Evolutionary conservation across 1,284 basidiomycete species (phyloP).

Genomic region (Cryptococcus hybrid): DNA sequence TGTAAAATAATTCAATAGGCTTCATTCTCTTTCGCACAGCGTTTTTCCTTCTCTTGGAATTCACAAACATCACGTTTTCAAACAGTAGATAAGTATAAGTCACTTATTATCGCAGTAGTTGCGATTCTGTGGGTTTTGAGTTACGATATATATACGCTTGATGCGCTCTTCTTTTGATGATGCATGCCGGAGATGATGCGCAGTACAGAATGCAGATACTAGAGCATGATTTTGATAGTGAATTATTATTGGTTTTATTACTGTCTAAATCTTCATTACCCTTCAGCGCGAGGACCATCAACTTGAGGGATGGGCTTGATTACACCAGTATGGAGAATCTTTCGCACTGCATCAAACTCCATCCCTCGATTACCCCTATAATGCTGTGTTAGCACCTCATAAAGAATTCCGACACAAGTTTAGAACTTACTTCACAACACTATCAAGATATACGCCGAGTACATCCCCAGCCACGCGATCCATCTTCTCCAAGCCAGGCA

Average conservation of each 20-base stretch:
- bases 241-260: no score
- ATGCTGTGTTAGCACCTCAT: not conserved
- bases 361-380: constrained; percentile 29
- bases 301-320: constrained; percentile 38
- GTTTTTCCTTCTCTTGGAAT: no score
- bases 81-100: not conserved
- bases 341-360: constrained; percentile 37
- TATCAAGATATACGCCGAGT: constrained; percentile 58
- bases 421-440: constrained; percentile 34
- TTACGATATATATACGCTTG: constrained; percentile 2
- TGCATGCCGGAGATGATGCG: not conserved
- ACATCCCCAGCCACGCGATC: constrained; percentile 68
- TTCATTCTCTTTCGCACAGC: not conserved
- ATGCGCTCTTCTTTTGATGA: not conserved
- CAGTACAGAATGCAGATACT: no score
- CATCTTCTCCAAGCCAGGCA: constrained; percentile 71
- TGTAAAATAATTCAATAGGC: not conserved
- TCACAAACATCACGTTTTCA: not conserved
- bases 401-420: no score
- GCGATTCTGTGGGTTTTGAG: not conserved
- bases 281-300: constrained; percentile 3
- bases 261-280: not conserved
- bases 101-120: not conserved
- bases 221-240: no score
- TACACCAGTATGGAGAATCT: constrained; percentile 36